Conservation (phyloP, 2,329 filamentous ascomycete species). For the Aureobasidium sp. region DNA sequence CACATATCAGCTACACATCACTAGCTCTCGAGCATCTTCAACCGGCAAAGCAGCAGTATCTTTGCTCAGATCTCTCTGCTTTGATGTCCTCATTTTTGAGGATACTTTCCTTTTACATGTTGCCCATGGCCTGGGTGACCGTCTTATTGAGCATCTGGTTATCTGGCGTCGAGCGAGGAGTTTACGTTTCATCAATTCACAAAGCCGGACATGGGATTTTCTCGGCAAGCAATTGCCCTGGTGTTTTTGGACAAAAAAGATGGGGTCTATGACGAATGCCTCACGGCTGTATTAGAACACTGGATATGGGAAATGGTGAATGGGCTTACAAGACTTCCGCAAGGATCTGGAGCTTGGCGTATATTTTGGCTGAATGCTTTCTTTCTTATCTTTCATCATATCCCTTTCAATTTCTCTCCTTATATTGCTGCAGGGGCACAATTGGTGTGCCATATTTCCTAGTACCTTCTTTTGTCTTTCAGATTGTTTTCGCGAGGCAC, state of each 20-base stretch:
- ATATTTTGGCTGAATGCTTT: background rate
- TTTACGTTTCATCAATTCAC: background rate
- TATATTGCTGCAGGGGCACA: background rate
- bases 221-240: background rate
- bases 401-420: background rate
- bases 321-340: conserved; percentile 7
- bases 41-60: background rate
- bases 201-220: background rate
- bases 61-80: background rate
- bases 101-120: background rate
- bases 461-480: background rate
- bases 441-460: background rate
- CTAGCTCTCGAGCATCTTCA: background rate
- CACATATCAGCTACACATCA: background rate
- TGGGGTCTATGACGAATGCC: background rate
- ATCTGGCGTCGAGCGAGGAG: conserved; percentile 12
- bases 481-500: background rate
- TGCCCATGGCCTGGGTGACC: background rate
- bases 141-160: background rate
- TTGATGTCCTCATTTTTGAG: background rate
- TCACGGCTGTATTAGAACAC: conserved; percentile 10
- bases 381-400: background rate
- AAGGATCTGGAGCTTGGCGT: background rate
- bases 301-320: background rate
- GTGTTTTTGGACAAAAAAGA: background rate